Base-by-base conservation (phyloP, 768 basidiomycete species). In the Panaeolus cyanescens region DNA sequence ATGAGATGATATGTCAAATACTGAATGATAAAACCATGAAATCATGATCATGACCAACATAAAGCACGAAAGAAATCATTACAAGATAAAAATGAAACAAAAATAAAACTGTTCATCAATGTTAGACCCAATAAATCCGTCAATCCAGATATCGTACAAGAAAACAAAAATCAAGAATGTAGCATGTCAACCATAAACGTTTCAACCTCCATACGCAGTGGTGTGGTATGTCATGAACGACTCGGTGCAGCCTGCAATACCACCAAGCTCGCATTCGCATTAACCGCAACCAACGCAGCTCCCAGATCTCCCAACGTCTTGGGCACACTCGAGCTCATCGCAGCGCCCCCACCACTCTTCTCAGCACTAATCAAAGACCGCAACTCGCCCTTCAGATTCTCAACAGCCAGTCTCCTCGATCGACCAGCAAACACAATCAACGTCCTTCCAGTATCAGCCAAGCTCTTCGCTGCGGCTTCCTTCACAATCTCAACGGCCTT, bases 251-350 rank as follows among this genome's bases (percentile, higher is more conserved):
- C 62, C 37, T 63, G 62, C 17, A 63, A 22, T 17, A 63, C 55
- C 58, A 63, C 45, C 55, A 63, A 56, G 17, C 62, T 63, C 6
- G 62, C 56, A 28, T 50, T 56, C 19, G 39, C 34, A 33, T 34
- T 33, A 31, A 36, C 42, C 25, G 28, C n/a, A 37, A 53, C 56
- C 42, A 56, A 50, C 13, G 22, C 30, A 30, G 15, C 25, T 28
- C 34, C 60, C 1, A 90, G 85, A 70, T 92, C 89, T 0, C 93
- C 93, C 1, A 93, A 69, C 0, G 91, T 91, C 77, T 89, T 89
- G 8, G 85, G 72, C 28, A 92, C 77, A 58, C 88, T 86, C 4
- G 83, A 78, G 22, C 83, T 81, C 39, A 88, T 71, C 56, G 78
- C 64, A 0, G 77, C 67, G 17, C 76, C 77, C 17, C 71, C 69